Conservation (phyloP, 495 filamentous ascomycete species). For the Aspergillus coremiiformis region DNA sequence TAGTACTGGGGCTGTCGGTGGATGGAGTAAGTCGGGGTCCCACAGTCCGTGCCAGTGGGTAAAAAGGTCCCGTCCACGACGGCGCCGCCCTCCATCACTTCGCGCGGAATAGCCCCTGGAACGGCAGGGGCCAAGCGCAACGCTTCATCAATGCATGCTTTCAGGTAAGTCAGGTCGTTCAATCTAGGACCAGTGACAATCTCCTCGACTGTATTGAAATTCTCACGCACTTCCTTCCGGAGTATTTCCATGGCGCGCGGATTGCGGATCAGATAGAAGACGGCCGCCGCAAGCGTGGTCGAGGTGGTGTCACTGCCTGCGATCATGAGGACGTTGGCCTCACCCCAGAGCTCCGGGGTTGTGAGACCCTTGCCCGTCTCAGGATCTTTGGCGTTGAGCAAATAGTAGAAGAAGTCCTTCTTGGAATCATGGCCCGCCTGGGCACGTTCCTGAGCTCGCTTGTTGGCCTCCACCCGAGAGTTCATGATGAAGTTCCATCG, state of each 20-base stretch:
- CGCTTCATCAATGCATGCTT: slow-evolving; percentile 58
- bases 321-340: slow-evolving; percentile 57
- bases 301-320: slow-evolving; percentile 54
- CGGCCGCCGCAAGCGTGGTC: slow-evolving; percentile 47
- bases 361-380: slow-evolving; percentile 57
- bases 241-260: slow-evolving; percentile 37
- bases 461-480: slow-evolving; percentile 48
- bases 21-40: slow-evolving; percentile 47
- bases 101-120: slow-evolving; percentile 47
- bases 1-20: slow-evolving; percentile 52
- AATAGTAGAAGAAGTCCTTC: slow-evolving; percentile 57
- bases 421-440: slow-evolving; percentile 47
- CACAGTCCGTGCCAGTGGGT: slow-evolving; percentile 45
- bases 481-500: slow-evolving; percentile 57
- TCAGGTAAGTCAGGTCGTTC: slow-evolving; percentile 45
- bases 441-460: slow-evolving; percentile 44
- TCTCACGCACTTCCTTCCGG: slow-evolving; percentile 43
- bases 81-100: slow-evolving; percentile 49
- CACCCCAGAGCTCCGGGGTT: slow-evolving; percentile 61
- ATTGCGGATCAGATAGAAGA: slow-evolving; percentile 58
- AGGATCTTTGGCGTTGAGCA: slow-evolving; percentile 51
- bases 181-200: slow-evolving; percentile 47
- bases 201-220: slow-evolving; percentile 46
- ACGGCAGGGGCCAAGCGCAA: slow-evolving; percentile 58
- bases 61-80: slow-evolving; percentile 46